Percentiles rank a stretch among this genome's conserved stretches.
Conservation (phyloP, 371 early-diverging fungal genomes). For the Mortierella sp. region DNA sequence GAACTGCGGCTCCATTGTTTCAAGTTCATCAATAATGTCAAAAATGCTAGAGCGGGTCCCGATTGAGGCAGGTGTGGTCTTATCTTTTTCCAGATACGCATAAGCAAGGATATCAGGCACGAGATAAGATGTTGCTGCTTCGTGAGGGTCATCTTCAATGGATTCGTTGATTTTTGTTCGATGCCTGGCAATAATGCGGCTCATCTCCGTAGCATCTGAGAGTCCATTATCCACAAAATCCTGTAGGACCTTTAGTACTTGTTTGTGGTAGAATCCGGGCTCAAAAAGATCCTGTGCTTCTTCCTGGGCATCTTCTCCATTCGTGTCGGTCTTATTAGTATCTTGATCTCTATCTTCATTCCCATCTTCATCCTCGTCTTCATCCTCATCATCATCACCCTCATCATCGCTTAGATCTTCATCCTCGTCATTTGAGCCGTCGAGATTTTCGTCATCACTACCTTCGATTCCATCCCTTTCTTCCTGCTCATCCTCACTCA, state of each 20-base stretch:
- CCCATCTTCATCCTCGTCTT: constrained; percentile 28
- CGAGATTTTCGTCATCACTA: constrained; percentile 7
- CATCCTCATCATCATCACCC: constrained; percentile 31
- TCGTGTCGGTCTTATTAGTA: constrained; percentile 25
- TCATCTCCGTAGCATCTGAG: constrained; percentile 46
- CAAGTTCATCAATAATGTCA: constrained; percentile 64
- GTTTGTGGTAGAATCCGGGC: constrained; percentile 51
- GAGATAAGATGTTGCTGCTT: constrained; percentile 62
- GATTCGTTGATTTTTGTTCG: constrained; percentile 62
- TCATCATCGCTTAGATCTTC: constrained; percentile 16
- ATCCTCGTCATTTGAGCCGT: not conserved
- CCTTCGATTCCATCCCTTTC: constrained; percentile 17
- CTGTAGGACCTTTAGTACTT: constrained; percentile 55
- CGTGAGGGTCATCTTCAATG: constrained; percentile 77
- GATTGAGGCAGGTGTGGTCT: constrained; percentile 48
- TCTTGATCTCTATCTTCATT: constrained; percentile 30
- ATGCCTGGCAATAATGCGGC: constrained; percentile 48
- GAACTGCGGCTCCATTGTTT: constrained; percentile 60
- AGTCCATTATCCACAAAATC: constrained; percentile 57
- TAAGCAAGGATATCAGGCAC: constrained; percentile 72
- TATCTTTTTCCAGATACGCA: constrained; percentile 51
- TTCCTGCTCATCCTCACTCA: constrained; percentile 13
- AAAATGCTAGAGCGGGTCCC: constrained; percentile 64
- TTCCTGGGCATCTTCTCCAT: constrained; percentile 30
- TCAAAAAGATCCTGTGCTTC: constrained; percentile 59